Evolutionary conservation across 164 flowering plant genomes (phyloP), one percentile per base, ranked within the genome.

Genomic region (Aristolochia californica): DNA sequence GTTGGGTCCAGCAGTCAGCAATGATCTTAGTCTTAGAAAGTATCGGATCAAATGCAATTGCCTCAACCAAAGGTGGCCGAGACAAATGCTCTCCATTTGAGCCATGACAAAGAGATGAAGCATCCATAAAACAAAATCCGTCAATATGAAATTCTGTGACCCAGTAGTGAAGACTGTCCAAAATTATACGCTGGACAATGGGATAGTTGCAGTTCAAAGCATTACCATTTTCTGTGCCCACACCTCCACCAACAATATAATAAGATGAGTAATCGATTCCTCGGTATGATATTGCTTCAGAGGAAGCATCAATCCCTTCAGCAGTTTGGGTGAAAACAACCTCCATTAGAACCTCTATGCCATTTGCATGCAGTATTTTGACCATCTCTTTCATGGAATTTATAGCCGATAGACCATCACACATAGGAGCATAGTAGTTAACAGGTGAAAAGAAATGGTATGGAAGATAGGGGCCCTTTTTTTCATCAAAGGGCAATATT

Each of bases 101-200:
- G n/a, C 94, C 91, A 76, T 69, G 76, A 64, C 79, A 56, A 56
- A 93, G 73, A 45, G 80, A 78, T 45, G 95, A 75, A 60, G 97
- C 81, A 69, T 87, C 78, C 2, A 84, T 62, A 72, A 94, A 94
- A 61, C 81, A 80, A 56, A 94, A 94, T 8, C 99, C 97, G 77
- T 94, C 97, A 45, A 94, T 49, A 52, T 83, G 99, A 74, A 79
- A 94, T 68, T 85, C 93, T 50, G 76, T 77, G 53, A 87, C 96
- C 99, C 97, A 93, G 69, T 84, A 60, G 62, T 80, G 78, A n/a
- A 94, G 93, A 70, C 88, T 83, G 70, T 94, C 95, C 68, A 89
- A 47, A 69, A 89, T 70, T 76, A 87, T 20, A 65, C 72, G 83
- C 53, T 83, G 93, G 60, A 84, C 88, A 59, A 85, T 52, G 5